These are phyloP conservation scores for Cyathus striatus DNA, from an alignment of 768 basidiomycete species.

Conservation along the genomic window DNA sequence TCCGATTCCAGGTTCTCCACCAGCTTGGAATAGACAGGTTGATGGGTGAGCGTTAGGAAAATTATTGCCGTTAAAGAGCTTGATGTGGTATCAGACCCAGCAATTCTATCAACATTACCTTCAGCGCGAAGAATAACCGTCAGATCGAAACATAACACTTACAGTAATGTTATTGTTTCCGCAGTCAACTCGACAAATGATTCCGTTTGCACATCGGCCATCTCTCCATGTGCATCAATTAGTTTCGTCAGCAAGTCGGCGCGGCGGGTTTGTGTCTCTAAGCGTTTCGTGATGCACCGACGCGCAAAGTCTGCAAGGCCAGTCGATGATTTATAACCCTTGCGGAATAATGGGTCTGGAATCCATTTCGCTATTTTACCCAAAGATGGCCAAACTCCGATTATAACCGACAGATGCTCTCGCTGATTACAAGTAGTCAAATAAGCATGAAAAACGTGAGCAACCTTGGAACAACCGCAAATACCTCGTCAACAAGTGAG, in stretches of 20 bases:
- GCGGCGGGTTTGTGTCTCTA: too few relatives aligned
- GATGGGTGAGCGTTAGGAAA: constrained; percentile 16
- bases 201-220: too few relatives aligned
- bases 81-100: constrained; percentile 28
- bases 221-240: not conserved
- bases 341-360: not conserved
- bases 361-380: not conserved
- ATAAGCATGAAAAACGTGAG: not conserved
- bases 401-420: not conserved
- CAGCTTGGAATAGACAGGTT: constrained; percentile 15
- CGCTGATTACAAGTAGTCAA: not conserved
- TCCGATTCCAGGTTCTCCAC: not conserved
- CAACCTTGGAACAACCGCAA: constrained; percentile 17
- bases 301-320: not conserved
- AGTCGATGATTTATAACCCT: not conserved
- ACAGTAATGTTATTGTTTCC: not conserved
- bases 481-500: constrained; percentile 11
- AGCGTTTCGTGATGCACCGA: not conserved
- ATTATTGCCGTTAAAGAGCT: constrained; percentile 23
- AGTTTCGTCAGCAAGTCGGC: not conserved
- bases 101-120: constrained; percentile 15
- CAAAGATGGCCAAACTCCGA: not conserved
- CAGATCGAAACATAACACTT: not conserved
- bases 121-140: not conserved
- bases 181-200: not conserved